Conservation (phyloP, 1,284 basidiomycete genomes). For the Singerocomus inundabilis region DNA sequence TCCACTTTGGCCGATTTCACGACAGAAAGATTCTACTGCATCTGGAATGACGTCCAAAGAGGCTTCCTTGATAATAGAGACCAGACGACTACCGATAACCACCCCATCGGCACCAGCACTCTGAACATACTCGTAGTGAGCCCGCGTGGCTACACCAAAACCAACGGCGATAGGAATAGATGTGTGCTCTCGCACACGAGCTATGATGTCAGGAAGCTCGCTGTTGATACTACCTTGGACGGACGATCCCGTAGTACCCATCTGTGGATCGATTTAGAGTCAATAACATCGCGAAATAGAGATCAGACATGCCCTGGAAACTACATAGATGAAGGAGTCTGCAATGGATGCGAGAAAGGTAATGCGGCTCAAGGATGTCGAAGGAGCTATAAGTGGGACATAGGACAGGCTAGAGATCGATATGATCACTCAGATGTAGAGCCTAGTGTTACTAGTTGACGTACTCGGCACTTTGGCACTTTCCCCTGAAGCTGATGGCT, state of each 20-base stretch:
- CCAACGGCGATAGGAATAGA: constrained; percentile 84
- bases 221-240: constrained; percentile 69
- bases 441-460: constrained; percentile 29
- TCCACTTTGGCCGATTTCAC: constrained; percentile 64
- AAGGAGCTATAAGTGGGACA: constrained; percentile 94
- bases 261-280: constrained; percentile 48
- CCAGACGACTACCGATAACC: constrained; percentile 89
- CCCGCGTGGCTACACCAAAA: constrained; percentile 92
- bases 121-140: constrained; percentile 85
- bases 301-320: constrained; percentile 37
- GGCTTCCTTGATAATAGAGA: constrained; percentile 74
- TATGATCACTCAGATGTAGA: background rate
- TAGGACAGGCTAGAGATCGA: constrained; percentile 73
- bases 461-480: constrained; percentile 80
- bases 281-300: background rate
- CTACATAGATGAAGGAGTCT: constrained; percentile 97
- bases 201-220: constrained; percentile 69
- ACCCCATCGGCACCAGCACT: constrained; percentile 92
- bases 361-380: constrained; percentile 85
- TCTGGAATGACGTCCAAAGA: constrained; percentile 50
- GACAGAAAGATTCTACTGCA: constrained; percentile 76
- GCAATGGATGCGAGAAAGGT: constrained; percentile 91
- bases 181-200: constrained; percentile 27
- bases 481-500: constrained; percentile 84
- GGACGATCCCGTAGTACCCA: constrained; percentile 97